Conservation (phyloP, 352 stramenopile species). For the Phytophthora constricta region DNA sequence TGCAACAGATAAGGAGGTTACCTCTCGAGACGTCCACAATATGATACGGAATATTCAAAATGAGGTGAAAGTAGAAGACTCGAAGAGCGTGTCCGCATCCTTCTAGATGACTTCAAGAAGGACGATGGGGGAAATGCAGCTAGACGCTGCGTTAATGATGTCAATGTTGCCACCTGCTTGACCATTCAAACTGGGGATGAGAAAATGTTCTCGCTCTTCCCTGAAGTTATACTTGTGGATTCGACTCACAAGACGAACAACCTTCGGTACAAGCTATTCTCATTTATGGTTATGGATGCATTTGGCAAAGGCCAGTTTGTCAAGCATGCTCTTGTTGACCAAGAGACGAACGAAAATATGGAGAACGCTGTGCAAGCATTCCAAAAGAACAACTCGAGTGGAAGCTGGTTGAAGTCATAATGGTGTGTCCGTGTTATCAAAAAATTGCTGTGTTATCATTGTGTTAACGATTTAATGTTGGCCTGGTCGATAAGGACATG, state of each 20-base stretch:
- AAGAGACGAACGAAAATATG: slow-evolving; percentile 12
- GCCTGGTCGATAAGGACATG: slow-evolving; percentile 11
- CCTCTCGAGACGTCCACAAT: background rate
- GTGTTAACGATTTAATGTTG: background rate
- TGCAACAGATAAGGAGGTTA: background rate
- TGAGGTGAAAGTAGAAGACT: background rate
- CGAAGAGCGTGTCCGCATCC: background rate
- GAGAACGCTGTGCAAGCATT: slow-evolving; percentile 1
- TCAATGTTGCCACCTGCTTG: background rate
- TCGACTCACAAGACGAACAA: background rate
- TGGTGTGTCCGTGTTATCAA: background rate
- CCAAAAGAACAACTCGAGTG: slow-evolving; percentile 13
- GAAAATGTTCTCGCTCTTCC: background rate
- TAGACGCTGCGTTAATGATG: background rate
- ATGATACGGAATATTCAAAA: background rate
- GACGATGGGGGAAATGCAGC: background rate
- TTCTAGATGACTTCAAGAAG: background rate
- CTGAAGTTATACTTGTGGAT: background rate
- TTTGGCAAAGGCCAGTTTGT: slow-evolving; percentile 12
- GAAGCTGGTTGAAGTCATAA: background rate
- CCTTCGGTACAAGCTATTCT: slow-evolving; percentile 7
- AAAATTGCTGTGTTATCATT: no score
- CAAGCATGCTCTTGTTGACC: slow-evolving; percentile 13
- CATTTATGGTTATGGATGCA: slow-evolving; percentile 14
- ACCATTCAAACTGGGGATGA: background rate